phyloP scores from a whole-genome alignment of 2,329 filamentous ascomycete genomes.

The Coniochaeta sp. region DNA sequence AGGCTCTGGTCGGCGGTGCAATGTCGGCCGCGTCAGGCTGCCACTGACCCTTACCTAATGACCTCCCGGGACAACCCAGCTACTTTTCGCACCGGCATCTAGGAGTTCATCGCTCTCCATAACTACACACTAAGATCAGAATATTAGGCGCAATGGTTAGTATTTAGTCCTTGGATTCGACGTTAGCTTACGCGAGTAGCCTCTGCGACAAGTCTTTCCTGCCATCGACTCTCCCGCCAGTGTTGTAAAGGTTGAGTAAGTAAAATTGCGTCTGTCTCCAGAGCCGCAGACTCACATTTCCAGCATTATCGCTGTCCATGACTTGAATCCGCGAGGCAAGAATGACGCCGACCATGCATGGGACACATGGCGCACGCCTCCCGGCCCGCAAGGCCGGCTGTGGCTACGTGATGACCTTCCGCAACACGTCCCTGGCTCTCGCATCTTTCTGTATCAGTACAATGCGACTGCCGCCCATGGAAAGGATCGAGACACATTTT shows the following conservation, averaged over 20 bases:
- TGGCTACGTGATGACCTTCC: conserved; percentile 19
- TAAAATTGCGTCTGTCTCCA: neutral
- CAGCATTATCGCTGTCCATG: conserved; percentile 17
- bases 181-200: neutral
- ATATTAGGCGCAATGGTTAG: neutral
- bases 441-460: conserved; percentile 19
- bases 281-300: neutral
- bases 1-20: neutral
- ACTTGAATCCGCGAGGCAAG: conserved; percentile 16
- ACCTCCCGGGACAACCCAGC: neutral
- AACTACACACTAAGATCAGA: neutral
- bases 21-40: neutral
- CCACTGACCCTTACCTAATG: neutral
- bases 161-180: neutral
- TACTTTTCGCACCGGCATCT: neutral
- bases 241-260: neutral
- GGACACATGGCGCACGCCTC: conserved; percentile 17
- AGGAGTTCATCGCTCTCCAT: neutral
- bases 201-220: neutral
- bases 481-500: conserved; percentile 11
- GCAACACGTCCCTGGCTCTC: conserved; percentile 10
- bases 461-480: conserved; percentile 13
- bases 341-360: conserved; percentile 13
- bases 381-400: conserved; percentile 11
- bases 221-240: neutral